Conservation (phyloP, 768 basidiomycete genomes). For the Phanerochaete carnosa region DNA sequence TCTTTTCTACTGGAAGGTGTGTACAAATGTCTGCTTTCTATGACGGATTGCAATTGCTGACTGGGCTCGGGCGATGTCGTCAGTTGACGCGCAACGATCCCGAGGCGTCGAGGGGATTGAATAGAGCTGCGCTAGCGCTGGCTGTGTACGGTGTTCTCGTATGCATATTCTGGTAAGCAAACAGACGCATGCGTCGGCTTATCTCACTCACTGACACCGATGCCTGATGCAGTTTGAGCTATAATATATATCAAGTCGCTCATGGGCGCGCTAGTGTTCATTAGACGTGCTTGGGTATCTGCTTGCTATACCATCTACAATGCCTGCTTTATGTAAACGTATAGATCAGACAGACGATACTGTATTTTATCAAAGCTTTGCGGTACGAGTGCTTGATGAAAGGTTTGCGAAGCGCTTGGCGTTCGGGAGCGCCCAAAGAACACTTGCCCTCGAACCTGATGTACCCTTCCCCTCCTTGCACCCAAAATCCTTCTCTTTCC, state of each 20-base stretch:
- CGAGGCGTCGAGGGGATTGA: slow-evolving; percentile 48
- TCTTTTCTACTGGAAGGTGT: slow-evolving; percentile 89
- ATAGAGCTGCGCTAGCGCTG: slow-evolving; percentile 61
- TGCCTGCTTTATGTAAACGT: not conserved
- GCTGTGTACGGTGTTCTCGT: slow-evolving; percentile 74
- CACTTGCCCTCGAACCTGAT: slow-evolving; percentile 32
- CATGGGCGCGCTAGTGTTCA: slow-evolving; percentile 24
- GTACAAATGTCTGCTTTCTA: slow-evolving; percentile 5
- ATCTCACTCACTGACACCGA: slow-evolving; percentile 11
- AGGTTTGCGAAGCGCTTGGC: slow-evolving; percentile 7
- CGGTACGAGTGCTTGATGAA: slow-evolving; percentile 1
- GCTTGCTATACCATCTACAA: not conserved
- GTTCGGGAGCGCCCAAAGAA: slow-evolving; percentile 8
- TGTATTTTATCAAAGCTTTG: not conserved
- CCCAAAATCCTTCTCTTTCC: slow-evolving; percentile 12
- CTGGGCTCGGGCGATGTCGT: not conserved
- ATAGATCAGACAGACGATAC: not conserved
- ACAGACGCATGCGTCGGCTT: not conserved
- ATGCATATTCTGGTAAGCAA: slow-evolving; percentile 82
- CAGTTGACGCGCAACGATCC: slow-evolving; percentile 48
- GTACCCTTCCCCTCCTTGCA: slow-evolving; percentile 20
- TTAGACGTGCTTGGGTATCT: not conserved
- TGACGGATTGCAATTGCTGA: not conserved
- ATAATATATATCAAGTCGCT: slow-evolving; percentile 70
- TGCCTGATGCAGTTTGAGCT: slow-evolving; percentile 54